These are phyloP conservation scores for Boehmeria nivea DNA, from an alignment of 306 rosid species.

Conservation along the genomic window DNA sequence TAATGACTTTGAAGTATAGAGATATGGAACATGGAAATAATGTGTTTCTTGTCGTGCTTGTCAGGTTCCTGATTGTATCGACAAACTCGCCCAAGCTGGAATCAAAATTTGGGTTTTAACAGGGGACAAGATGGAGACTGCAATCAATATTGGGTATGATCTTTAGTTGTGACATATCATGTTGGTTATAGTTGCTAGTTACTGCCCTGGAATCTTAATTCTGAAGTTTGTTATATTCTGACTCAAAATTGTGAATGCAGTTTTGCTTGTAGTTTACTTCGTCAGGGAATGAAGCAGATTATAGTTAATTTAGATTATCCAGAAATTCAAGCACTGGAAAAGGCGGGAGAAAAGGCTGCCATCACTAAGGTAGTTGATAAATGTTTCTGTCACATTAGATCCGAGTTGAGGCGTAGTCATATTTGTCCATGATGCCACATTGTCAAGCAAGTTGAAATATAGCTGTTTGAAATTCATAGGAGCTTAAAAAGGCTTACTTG, in stretches of 20 bases:
- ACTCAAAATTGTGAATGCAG: slow-evolving; percentile 47
- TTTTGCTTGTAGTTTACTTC: slow-evolving; percentile 89
- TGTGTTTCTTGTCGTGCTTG: slow-evolving; percentile 28
- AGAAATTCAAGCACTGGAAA: slow-evolving; percentile 70
- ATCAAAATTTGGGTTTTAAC: slow-evolving; percentile 99
- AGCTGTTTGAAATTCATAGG: neutral
- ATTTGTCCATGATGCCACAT: too few species aligned
- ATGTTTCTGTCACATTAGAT: too few species aligned
- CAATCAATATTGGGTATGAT: slow-evolving; percentile 88
- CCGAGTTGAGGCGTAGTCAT: too few species aligned
- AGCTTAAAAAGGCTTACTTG: neutral
- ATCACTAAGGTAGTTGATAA: slow-evolving; percentile 41
- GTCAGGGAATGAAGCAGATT: slow-evolving; percentile 95
- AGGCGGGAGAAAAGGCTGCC: slow-evolving; percentile 63
- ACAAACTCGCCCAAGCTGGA: slow-evolving; percentile 96
- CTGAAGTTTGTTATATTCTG: slow-evolving; percentile 27
- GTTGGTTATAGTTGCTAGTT: slow-evolving; percentile 6
- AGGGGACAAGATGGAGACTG: slow-evolving; percentile 99
- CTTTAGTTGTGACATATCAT: slow-evolving; percentile 7
- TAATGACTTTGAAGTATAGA: neutral
- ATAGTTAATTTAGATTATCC: slow-evolving; percentile 61
- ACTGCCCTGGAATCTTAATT: slow-evolving; percentile 1
- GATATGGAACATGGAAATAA: slow-evolving; percentile 18
- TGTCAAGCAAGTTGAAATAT: too few species aligned
- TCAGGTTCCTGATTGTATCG: slow-evolving; percentile 91